Base-by-base conservation (phyloP, 345 rosid genomes). In the Salix dunnii region DNA sequence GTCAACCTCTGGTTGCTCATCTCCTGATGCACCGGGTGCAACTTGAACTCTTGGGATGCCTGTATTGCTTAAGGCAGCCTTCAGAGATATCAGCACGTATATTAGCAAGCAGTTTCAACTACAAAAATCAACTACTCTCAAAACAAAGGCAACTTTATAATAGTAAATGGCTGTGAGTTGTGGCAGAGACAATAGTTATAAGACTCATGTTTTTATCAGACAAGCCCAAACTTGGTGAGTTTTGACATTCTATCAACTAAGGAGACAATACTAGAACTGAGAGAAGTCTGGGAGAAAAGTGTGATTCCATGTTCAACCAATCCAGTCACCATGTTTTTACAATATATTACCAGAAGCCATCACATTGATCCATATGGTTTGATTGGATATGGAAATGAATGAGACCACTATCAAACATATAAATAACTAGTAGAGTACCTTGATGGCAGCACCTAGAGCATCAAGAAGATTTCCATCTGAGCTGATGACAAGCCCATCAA, bases 31-130 rank as follows among this genome's bases (percentile, higher is more conserved):
- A 74, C 82, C 88, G 2, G 88, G 89, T 73, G 92, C 82, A 46
- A 93, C 88, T 20, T 87, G 72, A 25, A 93, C 95, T 79, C 84
- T 90, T 76, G 99, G 99, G 73, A 96, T 87, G 81, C 89, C 94
- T 1, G 97, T 91, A 88, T 92, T 93, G 87, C 92, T 89, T 82
- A 96, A 84, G 70, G 98, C 98, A 87, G 98, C 98, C 98, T 95
- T 81, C 74, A 74, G 64, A 77, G 71, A 84, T 9, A 49, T 8
- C n/a, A 76, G 72, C 61, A 33, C 25, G 49, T 48, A 35, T 20
- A 55, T 20, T 5, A 48, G 20, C 3, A 36, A 64, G 35, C 13
- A 67, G 38, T 60, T 21, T 18, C 30, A 20, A 16, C 21, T 65
- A 35, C 28, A 21, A 67, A 55, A 38, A 11, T 10, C 5, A 21